Evolutionary conservation across 805 yeast species (phyloP).

Genomic region (Maudiozyma saulgeensis): DNA sequence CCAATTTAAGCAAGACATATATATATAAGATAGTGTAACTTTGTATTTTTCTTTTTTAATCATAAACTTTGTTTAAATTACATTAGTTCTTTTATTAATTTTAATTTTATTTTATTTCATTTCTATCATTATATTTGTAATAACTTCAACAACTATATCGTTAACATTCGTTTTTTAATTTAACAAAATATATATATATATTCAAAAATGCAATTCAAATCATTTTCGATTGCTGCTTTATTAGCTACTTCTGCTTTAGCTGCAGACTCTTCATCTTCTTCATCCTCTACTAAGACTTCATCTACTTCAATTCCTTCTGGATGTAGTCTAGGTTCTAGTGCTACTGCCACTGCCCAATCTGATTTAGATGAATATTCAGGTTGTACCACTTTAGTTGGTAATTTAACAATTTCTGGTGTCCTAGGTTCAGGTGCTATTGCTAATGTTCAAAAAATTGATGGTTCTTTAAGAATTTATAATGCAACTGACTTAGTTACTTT

Average conservation of each 20-base stretch:
- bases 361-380: constrained; percentile 64
- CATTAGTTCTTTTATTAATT: too few species aligned
- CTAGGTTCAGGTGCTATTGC: constrained; percentile 57
- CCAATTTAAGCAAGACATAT: too few species aligned
- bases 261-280: constrained; percentile 16
- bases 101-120: too few species aligned
- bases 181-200: not conserved
- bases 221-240: constrained; percentile 40
- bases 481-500: constrained; percentile 54
- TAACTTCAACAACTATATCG: not conserved
- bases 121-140: not conserved
- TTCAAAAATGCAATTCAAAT: constrained; percentile 41
- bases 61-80: too few species aligned
- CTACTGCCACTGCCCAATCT: constrained; percentile 70
- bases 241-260: constrained; percentile 40
- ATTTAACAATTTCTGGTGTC: constrained; percentile 57
- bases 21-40: too few species aligned
- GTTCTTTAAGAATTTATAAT: constrained; percentile 58
- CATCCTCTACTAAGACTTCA: constrained; percentile 18
- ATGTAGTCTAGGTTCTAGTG: constrained; percentile 52
- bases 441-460: constrained; percentile 68
- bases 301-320: constrained; percentile 43
- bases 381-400: constrained; percentile 77
- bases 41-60: too few species aligned
- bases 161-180: not conserved